Evolutionary conservation across 768 basidiomycete species (phyloP).

Genomic region (Lactarius sp.): DNA sequence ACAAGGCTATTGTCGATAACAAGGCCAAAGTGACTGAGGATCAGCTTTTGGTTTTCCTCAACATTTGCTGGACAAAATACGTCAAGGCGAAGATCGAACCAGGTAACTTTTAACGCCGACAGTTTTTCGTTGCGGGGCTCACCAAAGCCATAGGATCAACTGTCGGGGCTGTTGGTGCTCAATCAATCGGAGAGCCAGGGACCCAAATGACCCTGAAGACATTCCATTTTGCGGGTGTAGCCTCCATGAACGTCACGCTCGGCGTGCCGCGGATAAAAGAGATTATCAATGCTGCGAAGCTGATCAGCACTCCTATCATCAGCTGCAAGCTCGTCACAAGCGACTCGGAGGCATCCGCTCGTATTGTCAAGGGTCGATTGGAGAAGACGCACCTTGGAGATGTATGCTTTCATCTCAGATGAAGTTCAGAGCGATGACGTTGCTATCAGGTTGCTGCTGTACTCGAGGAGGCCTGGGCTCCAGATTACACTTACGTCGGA

Average conservation of each 20-base stretch:
- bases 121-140: background rate
- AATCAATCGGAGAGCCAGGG: slow-evolving; percentile 98
- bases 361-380: slow-evolving; percentile 93
- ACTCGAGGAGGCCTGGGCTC: slow-evolving; percentile 94
- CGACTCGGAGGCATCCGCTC: slow-evolving; percentile 87
- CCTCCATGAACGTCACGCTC: slow-evolving; percentile 98
- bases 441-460: slow-evolving; percentile 72
- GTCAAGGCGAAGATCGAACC: slow-evolving; percentile 96
- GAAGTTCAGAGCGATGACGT: background rate
- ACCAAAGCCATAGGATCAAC: slow-evolving; percentile 67
- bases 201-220: slow-evolving; percentile 99
- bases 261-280: slow-evolving; percentile 99
- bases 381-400: slow-evolving; percentile 95
- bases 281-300: slow-evolving; percentile 98
- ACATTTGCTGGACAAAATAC: slow-evolving; percentile 88
- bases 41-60: slow-evolving; percentile 75
- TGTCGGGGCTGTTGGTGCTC: slow-evolving; percentile 96
- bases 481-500: slow-evolving; percentile 87
- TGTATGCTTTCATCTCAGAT: slow-evolving; percentile 43
- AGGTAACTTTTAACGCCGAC: slow-evolving; percentile 39
- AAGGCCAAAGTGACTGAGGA: slow-evolving; percentile 80
- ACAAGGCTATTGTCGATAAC: slow-evolving; percentile 80
- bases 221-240: slow-evolving; percentile 99
- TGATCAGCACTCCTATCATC: slow-evolving; percentile 96
- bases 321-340: slow-evolving; percentile 87